These are phyloP conservation scores for Pterocarpus macrocarpus DNA, from an alignment of 306 rosid genomes.

Conservation along the genomic window DNA sequence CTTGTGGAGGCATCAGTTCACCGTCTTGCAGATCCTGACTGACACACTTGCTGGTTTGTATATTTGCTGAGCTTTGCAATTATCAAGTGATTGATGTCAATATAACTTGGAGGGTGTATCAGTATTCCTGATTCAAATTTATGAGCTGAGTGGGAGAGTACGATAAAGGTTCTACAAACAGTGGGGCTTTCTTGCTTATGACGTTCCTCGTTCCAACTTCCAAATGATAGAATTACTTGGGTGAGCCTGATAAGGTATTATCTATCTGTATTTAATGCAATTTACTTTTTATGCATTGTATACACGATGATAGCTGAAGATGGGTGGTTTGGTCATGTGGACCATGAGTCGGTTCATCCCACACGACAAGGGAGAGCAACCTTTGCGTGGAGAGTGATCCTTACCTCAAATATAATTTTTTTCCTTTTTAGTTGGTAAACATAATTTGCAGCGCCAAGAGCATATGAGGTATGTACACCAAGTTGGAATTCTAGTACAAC, in stretches of 20 bases:
- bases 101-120: neutral
- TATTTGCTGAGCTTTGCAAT: slow-evolving; percentile 46
- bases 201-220: too few species aligned
- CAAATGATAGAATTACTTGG: neutral
- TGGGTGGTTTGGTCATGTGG: neutral
- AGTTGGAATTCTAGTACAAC: too few species aligned
- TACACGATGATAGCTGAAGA: neutral
- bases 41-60: neutral
- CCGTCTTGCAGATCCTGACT: slow-evolving; percentile 74
- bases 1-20: slow-evolving; percentile 78
- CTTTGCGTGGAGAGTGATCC: neutral
- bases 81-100: neutral
- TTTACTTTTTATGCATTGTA: slow-evolving; percentile 2
- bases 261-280: slow-evolving; percentile 27
- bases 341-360: neutral
- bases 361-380: neutral
- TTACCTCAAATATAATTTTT: too few species aligned
- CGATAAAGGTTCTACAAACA: too few species aligned
- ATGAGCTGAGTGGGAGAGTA: too few species aligned
- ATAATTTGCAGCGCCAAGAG: too few species aligned
- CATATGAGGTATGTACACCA: too few species aligned
- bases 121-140: too few species aligned
- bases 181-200: too few species aligned
- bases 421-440: too few species aligned
- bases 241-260: slow-evolving; percentile 8